Evolutionary conservation across 768 basidiomycete species (phyloP).

Genomic region (Hericium rajendrae): DNA sequence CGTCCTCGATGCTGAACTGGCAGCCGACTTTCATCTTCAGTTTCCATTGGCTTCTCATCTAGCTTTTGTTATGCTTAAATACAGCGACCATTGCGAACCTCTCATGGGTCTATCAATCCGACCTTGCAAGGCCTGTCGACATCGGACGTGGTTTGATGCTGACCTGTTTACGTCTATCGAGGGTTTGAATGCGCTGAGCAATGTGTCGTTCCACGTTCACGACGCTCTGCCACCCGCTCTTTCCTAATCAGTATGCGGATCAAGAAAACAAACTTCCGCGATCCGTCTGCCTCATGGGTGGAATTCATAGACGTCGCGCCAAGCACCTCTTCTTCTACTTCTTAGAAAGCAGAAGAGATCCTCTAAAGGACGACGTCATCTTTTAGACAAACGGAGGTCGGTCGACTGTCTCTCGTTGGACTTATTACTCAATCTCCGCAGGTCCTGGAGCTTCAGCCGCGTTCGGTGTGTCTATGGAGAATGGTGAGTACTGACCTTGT

Average conservation of each 20-base stretch:
- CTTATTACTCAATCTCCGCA: constrained; percentile 1
- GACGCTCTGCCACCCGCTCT: constrained; percentile 31
- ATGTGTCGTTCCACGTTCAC: constrained; percentile 29
- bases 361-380: constrained; percentile 21
- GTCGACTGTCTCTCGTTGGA: not conserved
- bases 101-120: not conserved
- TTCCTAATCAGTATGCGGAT: constrained; percentile 33
- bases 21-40: not conserved
- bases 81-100: not conserved
- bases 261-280: constrained; percentile 34
- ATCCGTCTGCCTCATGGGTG: constrained; percentile 7
- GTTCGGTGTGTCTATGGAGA: constrained; percentile 36
- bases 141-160: not conserved
- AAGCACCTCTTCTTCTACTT: constrained; percentile 64
- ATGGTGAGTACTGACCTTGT: constrained; percentile 20
- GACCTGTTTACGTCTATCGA: constrained; percentile 4
- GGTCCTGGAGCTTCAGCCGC: constrained; percentile 20
- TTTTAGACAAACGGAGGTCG: constrained; percentile 30
- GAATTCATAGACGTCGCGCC: constrained; percentile 31
- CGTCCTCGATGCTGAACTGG: not conserved
- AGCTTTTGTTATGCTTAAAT: not conserved
- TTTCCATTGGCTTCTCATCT: not conserved
- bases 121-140: not conserved
- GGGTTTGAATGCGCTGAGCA: constrained; percentile 12
- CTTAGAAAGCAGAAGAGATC: constrained; percentile 33